phyloP scores from a whole-genome alignment of 768 basidiomycete species.

The Pholiota microspora region DNA sequence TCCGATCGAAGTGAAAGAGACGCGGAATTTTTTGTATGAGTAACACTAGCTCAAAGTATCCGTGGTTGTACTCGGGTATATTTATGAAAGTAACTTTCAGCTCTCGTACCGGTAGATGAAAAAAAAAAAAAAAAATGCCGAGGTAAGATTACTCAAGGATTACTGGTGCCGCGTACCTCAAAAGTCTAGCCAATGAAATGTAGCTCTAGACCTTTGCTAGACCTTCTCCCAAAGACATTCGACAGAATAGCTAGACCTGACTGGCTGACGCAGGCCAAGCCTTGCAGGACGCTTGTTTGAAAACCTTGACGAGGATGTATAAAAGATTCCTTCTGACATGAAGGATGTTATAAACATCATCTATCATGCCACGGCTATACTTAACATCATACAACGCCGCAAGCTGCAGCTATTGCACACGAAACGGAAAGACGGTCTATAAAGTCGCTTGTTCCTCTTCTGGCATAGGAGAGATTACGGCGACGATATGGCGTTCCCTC shows the following conservation, averaged over 20 bases:
- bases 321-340: background rate
- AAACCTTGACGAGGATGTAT: background rate
- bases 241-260: too few relatives aligned
- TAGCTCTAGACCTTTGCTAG: too few relatives aligned
- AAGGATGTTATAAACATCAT: background rate
- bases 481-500: constrained; percentile 13
- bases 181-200: too few relatives aligned
- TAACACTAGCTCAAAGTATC: too few relatives aligned
- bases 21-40: too few relatives aligned
- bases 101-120: too few relatives aligned
- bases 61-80: too few relatives aligned
- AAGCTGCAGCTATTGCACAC: constrained; percentile 17
- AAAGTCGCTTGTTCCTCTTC: constrained; percentile 11
- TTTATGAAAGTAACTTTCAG: too few relatives aligned
- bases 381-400: constrained; percentile 16
- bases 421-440: constrained; percentile 20
- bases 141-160: too few relatives aligned
- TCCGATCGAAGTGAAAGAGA: too few relatives aligned
- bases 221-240: background rate
- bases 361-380: constrained; percentile 15
- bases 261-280: background rate
- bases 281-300: background rate
- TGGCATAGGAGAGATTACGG: background rate
- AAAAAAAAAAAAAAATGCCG: too few relatives aligned
- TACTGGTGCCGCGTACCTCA: too few relatives aligned